Base-by-base conservation (phyloP, 441 rosid genomes). In the Arabidopsis hybrid region DNA sequence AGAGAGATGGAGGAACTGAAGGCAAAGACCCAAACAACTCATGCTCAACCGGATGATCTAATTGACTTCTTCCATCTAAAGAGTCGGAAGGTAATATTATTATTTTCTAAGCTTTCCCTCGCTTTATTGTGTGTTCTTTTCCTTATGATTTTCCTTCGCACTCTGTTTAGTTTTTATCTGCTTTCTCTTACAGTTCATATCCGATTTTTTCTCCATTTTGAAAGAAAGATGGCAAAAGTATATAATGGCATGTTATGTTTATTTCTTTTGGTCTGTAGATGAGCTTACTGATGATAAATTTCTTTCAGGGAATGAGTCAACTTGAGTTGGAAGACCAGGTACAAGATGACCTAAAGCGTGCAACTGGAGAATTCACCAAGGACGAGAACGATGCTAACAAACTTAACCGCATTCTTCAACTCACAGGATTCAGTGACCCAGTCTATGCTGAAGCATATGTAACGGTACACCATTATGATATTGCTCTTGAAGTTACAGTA, bases 311-410 rank as follows among this genome's bases (percentile, higher is more conserved):
- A 56, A 91, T 90, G 97, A 91, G 97, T 79, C 97, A 90, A 84
- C 89, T 91, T 73, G 97, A 91, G 80, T 84, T 89, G 88, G 97
- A 91, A 82, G 96, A 91, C 81, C 93, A 88, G 78, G 94, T 92
- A 59, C 94, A 92, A 81, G 97, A 92, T 71, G 97, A 92, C 83
- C 79, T 92, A 42, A 92, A 92, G 79, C 94, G 97, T 63, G 97
- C 97, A 39, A 92, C 97, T 35, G 97, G 97, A 66, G 96, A 92
- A 81, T 92, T 92, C 77, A 83, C 86, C 60, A 87, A 88, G 78
- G 96, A 92, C 75, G 97, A 85, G 43, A 88, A 92, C 65, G 96
- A 92, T 80, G 92, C 94, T 61, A 92, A 92, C 80, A 90, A 88
- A 79, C 96, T 91, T 43, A 91, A 88, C 81, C 92, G 95, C 79